Base-by-base conservation (phyloP, 2,329 filamentous ascomycete genomes). In the Fusarium lyarnte region DNA sequence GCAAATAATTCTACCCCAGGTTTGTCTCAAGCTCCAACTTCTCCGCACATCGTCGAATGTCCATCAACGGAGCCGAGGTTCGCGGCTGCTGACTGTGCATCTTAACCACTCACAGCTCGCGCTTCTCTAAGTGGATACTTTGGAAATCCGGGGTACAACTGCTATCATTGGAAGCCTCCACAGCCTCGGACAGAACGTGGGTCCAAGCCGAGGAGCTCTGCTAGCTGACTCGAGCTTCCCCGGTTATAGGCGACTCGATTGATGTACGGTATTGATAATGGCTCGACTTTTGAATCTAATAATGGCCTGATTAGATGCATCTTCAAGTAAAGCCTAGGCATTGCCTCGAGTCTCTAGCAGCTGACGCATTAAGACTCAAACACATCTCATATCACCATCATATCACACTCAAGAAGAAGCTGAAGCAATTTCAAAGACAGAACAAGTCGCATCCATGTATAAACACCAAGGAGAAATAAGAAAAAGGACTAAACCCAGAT, bases 41-140 rank as follows among this genome's bases (percentile, higher is more conserved):
- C 76, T 77, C 76, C 76, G 76, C 76, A 77, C 74, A 63, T 67
- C 55, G 46, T 77, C 76, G 69, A 73, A 77, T 60, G 67, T 69
- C 68, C 43, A 63, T 47, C 35, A 17, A 59, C 23, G 65, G 61
- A 71, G 76, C 76, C 76, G 76, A 78, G 76, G 76, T 70, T 59
- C 69, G 42, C 54, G 70, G 70, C 38, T 70, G 65, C 60, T 73
- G 69, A 73, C 69, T 72, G 39, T 8, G 13, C 35, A 31, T 25
- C 21, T 49, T 29, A 46, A 16, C 73, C 73, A 67, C 57, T 74
- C 69, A 72, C 57, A 52, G 60, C 46, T 58, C 51, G 55, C 42
- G 12, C 9, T 35, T 38, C 35, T 45, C 33, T 33, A 42, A 54
- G 71, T 72, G 71, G 71, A 29, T 54, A 72, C 33, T 21, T 35